Base-by-base conservation (phyloP, 78 protist species). In the Dictyostelium citrinum region DNA sequence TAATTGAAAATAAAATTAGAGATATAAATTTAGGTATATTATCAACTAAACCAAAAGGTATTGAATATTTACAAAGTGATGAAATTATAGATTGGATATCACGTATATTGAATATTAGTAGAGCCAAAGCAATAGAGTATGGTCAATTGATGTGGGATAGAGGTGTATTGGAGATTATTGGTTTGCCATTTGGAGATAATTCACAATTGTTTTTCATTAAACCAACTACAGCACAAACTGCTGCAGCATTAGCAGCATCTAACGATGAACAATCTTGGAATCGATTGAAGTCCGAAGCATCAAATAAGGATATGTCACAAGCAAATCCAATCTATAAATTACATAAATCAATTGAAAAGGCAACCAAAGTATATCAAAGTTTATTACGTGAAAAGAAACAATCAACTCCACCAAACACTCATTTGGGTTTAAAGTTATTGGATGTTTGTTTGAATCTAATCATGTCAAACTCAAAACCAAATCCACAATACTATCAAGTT, bases 121-220 rank as follows among this genome's bases (percentile, higher is more conserved):
- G 81, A 37, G 39, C 29, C 7, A 88, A 88, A 27, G 93, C 93
- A 29, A 33, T 35, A 14, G 93, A 88, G 16, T 88, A 75, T 35
- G 93, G 86, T 7, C 93, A 88, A 46, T 61, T 88, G 72, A 24
- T 88, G 22, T 88, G 93, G 93, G 83, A 88, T 46, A 67, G 93
- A 43, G 93, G 93, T 49, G 78, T 88, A 46, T 78, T 88, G 45
- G 93, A 88, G 20, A 75, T 88, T 10, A 76, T 82, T 4, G 79
- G 84, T 20, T 33, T 41, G 8, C 82, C 85, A 60, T 88, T 88
- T 43, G 79, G 83, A 3, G 93, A 88, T n/a, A 58, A 88, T 49
- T 60, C 68, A 11, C 93, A 88, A 78, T 45, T 78, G 11, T 78
- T 88, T 46, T 80, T 55, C 31, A 58, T 80, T 10, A 80, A 80